A percentile compares a stretch with the other conserved stretches of the same genome.
phyloP scores from a whole-genome alignment of 495 filamentous ascomycete genomes.

The Coniosporium apollinis region DNA sequence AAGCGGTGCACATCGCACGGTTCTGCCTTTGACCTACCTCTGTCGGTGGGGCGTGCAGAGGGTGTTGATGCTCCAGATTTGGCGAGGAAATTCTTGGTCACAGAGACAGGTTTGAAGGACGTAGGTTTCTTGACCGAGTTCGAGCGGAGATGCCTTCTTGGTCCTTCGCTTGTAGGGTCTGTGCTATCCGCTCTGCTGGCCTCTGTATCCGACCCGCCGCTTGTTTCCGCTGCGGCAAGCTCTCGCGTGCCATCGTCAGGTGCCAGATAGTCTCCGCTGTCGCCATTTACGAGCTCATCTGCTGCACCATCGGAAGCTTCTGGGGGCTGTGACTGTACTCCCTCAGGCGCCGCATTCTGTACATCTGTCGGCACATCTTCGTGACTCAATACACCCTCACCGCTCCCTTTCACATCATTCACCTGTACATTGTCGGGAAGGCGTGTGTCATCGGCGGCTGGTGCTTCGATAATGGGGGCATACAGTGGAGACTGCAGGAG shows the following conservation, averaged over 20 bases:
- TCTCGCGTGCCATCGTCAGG: constrained; percentile 16
- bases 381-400: no score
- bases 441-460: no score
- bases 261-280: constrained; percentile 7
- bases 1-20: no score
- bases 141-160: constrained; percentile 45
- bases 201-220: constrained; percentile 56
- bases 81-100: constrained; percentile 75
- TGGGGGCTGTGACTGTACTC: no score
- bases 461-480: no score
- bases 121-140: constrained; percentile 65
- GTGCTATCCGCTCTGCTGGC: constrained; percentile 25
- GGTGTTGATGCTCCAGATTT: constrained; percentile 30
- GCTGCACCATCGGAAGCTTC: background rate
- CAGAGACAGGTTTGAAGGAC: constrained; percentile 89
- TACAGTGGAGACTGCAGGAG: no score
- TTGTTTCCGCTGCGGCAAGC: constrained; percentile 22
- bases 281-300: constrained; percentile 12
- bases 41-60: no score
- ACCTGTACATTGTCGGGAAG: no score
- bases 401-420: no score
- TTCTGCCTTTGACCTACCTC: no score
- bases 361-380: no score
- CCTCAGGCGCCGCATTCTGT: no score
- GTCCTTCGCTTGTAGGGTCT: constrained; percentile 32